Conservation (phyloP, 768 basidiomycete genomes). For the Nidularia sp. region DNA sequence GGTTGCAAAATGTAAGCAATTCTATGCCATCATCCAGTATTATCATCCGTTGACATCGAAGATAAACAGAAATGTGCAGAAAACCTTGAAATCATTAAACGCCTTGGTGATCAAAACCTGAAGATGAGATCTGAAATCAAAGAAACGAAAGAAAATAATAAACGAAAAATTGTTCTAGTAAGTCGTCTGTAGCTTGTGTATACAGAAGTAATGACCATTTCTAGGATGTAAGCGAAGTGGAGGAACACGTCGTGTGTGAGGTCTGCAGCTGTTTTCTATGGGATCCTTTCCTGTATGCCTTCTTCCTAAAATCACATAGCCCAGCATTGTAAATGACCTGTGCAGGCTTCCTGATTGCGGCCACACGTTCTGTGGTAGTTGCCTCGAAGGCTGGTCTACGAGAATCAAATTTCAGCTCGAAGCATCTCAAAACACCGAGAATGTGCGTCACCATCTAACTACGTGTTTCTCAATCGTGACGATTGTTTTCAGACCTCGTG, state of each 20-base stretch:
- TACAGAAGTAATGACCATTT: neutral
- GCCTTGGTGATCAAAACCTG: neutral
- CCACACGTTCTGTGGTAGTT: conserved; percentile 46
- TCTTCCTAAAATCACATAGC: neutral
- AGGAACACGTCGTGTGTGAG: conserved; percentile 42
- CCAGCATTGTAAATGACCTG: neutral
- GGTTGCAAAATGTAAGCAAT: too few relatives aligned
- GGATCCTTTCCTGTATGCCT: conserved; percentile 44
- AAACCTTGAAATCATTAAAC: neutral
- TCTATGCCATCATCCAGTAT: too few relatives aligned
- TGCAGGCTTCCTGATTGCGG: conserved; percentile 46
- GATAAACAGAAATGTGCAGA: neutral
- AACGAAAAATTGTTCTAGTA: neutral
- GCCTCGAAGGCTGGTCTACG: conserved; percentile 33
- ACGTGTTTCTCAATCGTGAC: neutral
- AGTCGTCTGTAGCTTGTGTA: neutral
- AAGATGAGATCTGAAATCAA: neutral
- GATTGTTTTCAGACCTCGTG: neutral
- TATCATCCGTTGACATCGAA: neutral
- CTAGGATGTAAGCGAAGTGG: conserved; percentile 27
- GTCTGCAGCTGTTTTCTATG: conserved; percentile 50
- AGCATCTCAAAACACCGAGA: too few relatives aligned
- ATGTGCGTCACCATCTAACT: too few relatives aligned
- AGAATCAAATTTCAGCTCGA: neutral
- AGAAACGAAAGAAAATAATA: too few relatives aligned